phyloP scores from a whole-genome alignment of 768 basidiomycete genomes.

The Boletus sp. region DNA sequence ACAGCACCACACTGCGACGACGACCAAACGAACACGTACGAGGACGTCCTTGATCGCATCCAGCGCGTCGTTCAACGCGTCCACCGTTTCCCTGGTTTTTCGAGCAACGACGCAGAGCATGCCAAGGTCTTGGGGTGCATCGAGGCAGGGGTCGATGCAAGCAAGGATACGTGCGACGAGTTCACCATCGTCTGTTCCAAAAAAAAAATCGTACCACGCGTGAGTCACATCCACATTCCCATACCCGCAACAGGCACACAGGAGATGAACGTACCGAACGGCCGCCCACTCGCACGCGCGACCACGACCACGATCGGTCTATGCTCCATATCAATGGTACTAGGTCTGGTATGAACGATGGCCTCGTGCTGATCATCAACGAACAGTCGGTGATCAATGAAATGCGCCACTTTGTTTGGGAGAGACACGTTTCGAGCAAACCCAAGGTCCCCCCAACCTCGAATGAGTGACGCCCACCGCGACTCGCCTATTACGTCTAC shows the following conservation, averaged over 20 bases:
- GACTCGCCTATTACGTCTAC: neutral
- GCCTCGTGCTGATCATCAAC: neutral
- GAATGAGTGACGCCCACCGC: neutral
- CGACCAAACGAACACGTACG: slow-evolving; percentile 3
- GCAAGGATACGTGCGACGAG: slow-evolving; percentile 7
- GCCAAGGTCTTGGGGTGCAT: slow-evolving; percentile 11
- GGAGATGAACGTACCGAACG: slow-evolving; percentile 14
- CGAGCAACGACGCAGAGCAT: slow-evolving; percentile 5
- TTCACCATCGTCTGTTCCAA: slow-evolving; percentile 6
- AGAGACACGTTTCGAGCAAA: neutral
- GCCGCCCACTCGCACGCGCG: neutral
- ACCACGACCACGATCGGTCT: slow-evolving; percentile 7
- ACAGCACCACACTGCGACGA: neutral
- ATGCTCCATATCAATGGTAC: neutral
- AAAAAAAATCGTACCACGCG: neutral
- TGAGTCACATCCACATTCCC: neutral
- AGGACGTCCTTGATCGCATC: neutral
- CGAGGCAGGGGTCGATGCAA: slow-evolving; percentile 3
- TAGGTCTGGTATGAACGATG: slow-evolving; percentile 1
- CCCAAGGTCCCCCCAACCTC: neutral
- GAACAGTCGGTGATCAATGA: neutral
- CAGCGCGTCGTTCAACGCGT: slow-evolving; percentile 2
- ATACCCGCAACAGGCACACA: neutral
- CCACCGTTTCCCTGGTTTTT: slow-evolving; percentile 3
- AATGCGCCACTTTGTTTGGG: neutral